A percentile compares a stretch with the other conserved stretches of the same genome.
Evolutionary conservation across 2,329 filamentous ascomycete genomes (phyloP).

Genomic region (Dothideomycetes sp.): DNA sequence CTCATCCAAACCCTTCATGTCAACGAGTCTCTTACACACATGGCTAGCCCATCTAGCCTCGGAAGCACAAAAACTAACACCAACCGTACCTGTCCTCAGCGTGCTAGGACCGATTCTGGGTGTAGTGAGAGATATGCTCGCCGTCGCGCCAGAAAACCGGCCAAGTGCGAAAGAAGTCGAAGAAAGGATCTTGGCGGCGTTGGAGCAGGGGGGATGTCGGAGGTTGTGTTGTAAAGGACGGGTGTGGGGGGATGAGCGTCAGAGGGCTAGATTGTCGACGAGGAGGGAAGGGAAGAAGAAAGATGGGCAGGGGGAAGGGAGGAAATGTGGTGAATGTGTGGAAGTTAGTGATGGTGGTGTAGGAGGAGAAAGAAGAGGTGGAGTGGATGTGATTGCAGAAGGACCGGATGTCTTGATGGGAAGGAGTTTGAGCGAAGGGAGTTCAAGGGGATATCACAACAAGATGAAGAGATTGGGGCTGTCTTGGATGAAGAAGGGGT

Average conservation of each 20-base stretch:
- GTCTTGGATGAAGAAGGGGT: slow-evolving; percentile 9
- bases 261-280: neutral
- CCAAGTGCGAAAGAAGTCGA: slow-evolving; percentile 34
- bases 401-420: neutral
- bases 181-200: slow-evolving; percentile 18
- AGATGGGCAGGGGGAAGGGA: too few species aligned
- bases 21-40: too few species aligned
- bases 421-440: neutral
- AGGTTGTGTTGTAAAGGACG: slow-evolving; percentile 3
- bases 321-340: too few species aligned
- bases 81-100: slow-evolving; percentile 30
- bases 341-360: too few species aligned
- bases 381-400: neutral
- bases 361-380: too few species aligned
- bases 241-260: neutral
- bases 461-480: slow-evolving; percentile 8
- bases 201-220: slow-evolving; percentile 1
- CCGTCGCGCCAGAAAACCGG: slow-evolving; percentile 31
- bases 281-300: too few species aligned
- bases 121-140: slow-evolving; percentile 36
- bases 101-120: slow-evolving; percentile 19
- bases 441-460: neutral
- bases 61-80: slow-evolving; percentile 2
- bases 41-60: slow-evolving; percentile 9
- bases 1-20: too few species aligned